These are phyloP conservation scores for Ceratobasidium sp. DNA, from an alignment of 1,284 basidiomycete genomes.

Conservation along the genomic window DNA sequence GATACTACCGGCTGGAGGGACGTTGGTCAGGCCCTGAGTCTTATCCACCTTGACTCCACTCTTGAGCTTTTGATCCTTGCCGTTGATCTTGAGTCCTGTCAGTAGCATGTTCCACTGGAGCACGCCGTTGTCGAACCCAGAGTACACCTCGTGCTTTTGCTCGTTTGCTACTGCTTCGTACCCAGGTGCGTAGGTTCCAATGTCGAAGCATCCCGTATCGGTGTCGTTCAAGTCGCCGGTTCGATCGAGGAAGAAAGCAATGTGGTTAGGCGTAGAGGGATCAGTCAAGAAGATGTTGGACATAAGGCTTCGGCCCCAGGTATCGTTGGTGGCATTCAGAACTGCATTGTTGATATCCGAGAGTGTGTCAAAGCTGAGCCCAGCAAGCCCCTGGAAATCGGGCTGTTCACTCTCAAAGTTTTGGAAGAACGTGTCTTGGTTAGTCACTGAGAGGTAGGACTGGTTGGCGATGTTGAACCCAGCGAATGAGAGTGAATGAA, in stretches of 20 bases:
- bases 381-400: conserved; percentile 19
- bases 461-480: conserved; percentile 35
- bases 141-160: conserved; percentile 7
- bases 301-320: conserved; percentile 33
- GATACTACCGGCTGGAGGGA: conserved; percentile 8
- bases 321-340: neutral
- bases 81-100: conserved; percentile 3
- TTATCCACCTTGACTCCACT: neutral
- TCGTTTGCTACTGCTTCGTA: conserved; percentile 12
- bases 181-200: conserved; percentile 28
- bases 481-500: conserved; percentile 15
- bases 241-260: conserved; percentile 29
- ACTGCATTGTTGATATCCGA: conserved; percentile 9
- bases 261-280: conserved; percentile 34
- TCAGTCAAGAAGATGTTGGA: conserved; percentile 26
- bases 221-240: conserved; percentile 28
- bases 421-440: neutral
- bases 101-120: conserved; percentile 23
- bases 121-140: neutral
- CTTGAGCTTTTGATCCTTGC: neutral
- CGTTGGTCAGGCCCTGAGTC: neutral
- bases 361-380: conserved; percentile 26
- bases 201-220: conserved; percentile 23
- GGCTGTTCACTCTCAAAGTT: neutral
- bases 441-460: conserved; percentile 9